Evolutionary conservation across 2,329 filamentous ascomycete species (phyloP), one percentile per base, ranked within the genome.

Genomic region (Aspergillus sp.): DNA sequence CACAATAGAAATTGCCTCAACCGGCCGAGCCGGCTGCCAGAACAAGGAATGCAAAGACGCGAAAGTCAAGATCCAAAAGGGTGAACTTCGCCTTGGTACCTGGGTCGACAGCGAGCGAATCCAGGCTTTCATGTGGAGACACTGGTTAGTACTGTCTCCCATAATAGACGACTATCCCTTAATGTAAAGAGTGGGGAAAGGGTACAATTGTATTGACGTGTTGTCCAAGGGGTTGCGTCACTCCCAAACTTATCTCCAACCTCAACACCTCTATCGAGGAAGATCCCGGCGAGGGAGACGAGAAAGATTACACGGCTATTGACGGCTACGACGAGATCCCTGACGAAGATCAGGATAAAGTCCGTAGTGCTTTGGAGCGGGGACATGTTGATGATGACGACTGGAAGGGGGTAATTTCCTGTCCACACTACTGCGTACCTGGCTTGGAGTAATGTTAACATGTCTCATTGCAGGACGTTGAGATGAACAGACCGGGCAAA

Each of bases 321-420:
- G 88, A 95, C 62, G 88, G 88, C 49, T 94, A 79, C 53, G 88
- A 94, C 26, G 88, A 93, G 52, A 68, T 94, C 3, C 70, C 82
- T 34, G 70, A 75, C 0, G 83, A 88, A 2, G 58, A 80, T 1
- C 81, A 90, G 66, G 79, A 79, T 40, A 95, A 93, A 73, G 73
- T 96, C 53, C 74, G 78, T 43, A 78, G 77, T 41, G 87, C 85
- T 44, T 66, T 96, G 27, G 75, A 78, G 48, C 78, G 90, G 62
- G 88, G 88, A 27, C 86, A 93, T 58, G 84, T 97, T 57, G 84
- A 86, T 55, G 77, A 88, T 38, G 83, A 87, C 44, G 91, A 96
- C 57, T 96, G 88, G 81, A 91, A 85, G 32, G 88, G 88, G 8
- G 89, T 94, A 43, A n/a, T 29, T 12, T 35, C 27, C 30, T 52